Evolutionary conservation across 2,329 filamentous ascomycete species (phyloP).

Genomic region (Monosporascus sp.): DNA sequence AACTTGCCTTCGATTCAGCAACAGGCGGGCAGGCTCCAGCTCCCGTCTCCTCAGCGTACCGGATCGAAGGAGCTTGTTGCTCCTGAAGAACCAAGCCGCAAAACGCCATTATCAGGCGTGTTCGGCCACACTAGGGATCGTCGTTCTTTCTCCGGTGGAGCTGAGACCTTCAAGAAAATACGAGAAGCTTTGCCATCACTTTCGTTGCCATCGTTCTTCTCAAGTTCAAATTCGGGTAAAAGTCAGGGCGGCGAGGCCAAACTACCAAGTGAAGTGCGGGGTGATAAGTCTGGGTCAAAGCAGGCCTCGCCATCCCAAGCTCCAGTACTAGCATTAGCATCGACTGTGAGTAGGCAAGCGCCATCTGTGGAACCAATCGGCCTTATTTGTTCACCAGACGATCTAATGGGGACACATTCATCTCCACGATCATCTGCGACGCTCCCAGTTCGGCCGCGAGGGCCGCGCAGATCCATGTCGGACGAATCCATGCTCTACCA

Average conservation of each 20-base stretch:
- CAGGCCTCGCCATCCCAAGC: conserved; percentile 6
- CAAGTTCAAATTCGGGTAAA: conserved; percentile 27
- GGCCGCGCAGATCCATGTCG: conserved; percentile 60
- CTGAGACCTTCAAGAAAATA: conserved; percentile 53
- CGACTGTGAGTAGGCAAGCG: neutral
- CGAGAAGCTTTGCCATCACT: conserved; percentile 54
- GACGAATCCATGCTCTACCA: conserved; percentile 77
- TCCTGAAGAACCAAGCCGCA: conserved; percentile 24
- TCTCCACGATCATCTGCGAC: conserved; percentile 16
- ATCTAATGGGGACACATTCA: neutral
- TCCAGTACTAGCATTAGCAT: neutral
- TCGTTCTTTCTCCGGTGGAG: conserved; percentile 50
- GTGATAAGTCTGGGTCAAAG: conserved; percentile 14
- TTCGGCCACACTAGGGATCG: conserved; percentile 42
- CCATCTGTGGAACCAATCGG: neutral
- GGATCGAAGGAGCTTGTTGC: conserved; percentile 35
- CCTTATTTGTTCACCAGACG: neutral
- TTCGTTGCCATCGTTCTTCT: conserved; percentile 43
- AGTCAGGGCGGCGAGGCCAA: conserved; percentile 14
- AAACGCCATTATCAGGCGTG: conserved; percentile 38
- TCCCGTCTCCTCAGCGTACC: conserved; percentile 36
- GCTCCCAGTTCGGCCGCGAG: conserved; percentile 23
- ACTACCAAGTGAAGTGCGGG: conserved; percentile 13
- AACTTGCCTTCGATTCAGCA: conserved; percentile 18
- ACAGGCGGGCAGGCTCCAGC: conserved; percentile 18